A percentile compares a stretch with the other conserved stretches of the same genome.
These are phyloP conservation scores for Boletus barrowsii DNA, from an alignment of 768 basidiomycete genomes.

Conservation along the genomic window DNA sequence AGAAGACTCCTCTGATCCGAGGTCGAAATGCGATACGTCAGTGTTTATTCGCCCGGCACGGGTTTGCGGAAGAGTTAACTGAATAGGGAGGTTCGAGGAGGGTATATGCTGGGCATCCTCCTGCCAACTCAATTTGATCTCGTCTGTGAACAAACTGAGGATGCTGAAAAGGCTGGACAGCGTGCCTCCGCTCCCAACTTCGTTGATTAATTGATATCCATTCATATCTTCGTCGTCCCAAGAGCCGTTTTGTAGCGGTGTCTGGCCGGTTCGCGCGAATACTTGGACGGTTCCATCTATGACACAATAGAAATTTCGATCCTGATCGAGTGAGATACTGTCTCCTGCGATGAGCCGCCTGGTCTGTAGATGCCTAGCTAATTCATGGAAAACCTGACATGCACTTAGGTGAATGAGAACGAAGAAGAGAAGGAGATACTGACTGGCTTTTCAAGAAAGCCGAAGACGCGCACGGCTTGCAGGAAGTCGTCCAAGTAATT, in stretches of 20 bases:
- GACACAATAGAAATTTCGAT: constrained; percentile 97
- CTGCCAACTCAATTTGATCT: constrained; percentile 90
- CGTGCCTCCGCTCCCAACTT: constrained; percentile 94
- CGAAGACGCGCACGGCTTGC: constrained; percentile 94
- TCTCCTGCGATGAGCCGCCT: constrained; percentile 94
- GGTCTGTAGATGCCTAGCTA: constrained; percentile 94
- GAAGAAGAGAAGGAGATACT: constrained; percentile 19
- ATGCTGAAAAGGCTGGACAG: constrained; percentile 96
- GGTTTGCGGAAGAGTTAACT: constrained; percentile 23
- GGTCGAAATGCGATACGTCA: constrained; percentile 61
- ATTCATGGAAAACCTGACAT: constrained; percentile 87
- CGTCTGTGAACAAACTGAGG: constrained; percentile 93
- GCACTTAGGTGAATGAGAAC: background rate
- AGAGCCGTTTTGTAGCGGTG: constrained; percentile 46
- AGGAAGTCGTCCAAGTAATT: constrained; percentile 98
- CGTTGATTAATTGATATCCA: constrained; percentile 93
- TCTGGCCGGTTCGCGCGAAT: constrained; percentile 68
- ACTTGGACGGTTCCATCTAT: constrained; percentile 98
- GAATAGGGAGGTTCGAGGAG: constrained; percentile 24
- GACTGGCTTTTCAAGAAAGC: constrained; percentile 95
- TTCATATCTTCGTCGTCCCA: constrained; percentile 91
- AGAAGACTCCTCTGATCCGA: constrained; percentile 31
- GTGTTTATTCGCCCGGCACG: constrained; percentile 48
- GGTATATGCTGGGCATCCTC: constrained; percentile 43
- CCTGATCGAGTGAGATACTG: constrained; percentile 83